Base-by-base conservation (phyloP, 176 grass and related monocot species). In the Guadua angustifolia region DNA sequence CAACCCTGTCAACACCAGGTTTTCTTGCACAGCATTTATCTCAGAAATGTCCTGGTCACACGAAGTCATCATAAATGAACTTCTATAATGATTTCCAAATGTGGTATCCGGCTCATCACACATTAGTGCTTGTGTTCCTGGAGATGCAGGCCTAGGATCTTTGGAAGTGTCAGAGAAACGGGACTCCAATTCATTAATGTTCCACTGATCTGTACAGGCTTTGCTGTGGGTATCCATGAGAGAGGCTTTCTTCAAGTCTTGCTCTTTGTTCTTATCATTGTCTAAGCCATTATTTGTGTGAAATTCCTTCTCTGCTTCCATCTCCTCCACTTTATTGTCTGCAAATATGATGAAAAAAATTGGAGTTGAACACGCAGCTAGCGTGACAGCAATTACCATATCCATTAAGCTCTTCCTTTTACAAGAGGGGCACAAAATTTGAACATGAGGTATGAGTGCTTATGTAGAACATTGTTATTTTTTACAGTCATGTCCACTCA, bases 61-160 rank as follows among this genome's bases (percentile, higher is more conserved):
- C 0, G 53, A 85, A 81, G 47, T 50, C 1, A 44, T 67, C 33
- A 79, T 14, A 77, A 77, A 77, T 70, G 82, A 80, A 73, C 77
- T 64, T 89, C 53, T 84, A 52, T 35, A 85, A 32, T 80, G 82
- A 69, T 81, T 75, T 77, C 79, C 86, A 47, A 91, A 94, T 66
- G 87, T 65, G 7, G 89, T 83, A 35, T 88, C 88, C 51, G 80
- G 78, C 63, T 93, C 91, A 53, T 94, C 87, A 43, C 92, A 94
- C 92, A 94, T 87, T 63, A 94, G 52, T 16, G 84, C 84, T 79
- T 91, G 84, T 35, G 89, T 94, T 87, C 84, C 84, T 82, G 92
- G 92, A 74, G 92, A 94, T 58, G 88, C 75, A 51, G 89, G 86
- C 77, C 84, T 84, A 71, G 71, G 46, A 81, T 67, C 73, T 69